Evolutionary conservation across 208 protist species (phyloP).

Genomic region (Trypanosoma grayi): DNA sequence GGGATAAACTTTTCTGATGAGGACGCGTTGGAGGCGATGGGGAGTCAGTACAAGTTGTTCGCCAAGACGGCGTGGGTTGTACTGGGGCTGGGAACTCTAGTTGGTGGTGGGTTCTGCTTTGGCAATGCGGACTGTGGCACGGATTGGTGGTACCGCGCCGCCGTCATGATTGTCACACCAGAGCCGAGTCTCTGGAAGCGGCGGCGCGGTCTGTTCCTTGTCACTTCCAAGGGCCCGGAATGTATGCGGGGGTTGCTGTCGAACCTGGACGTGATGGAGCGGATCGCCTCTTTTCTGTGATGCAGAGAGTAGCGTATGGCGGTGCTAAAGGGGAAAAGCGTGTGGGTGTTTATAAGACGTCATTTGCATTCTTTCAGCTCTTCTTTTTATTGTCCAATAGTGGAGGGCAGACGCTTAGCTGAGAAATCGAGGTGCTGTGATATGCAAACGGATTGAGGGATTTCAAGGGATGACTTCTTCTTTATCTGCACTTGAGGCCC

Average conservation of each 20-base stretch:
- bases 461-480: too few species aligned
- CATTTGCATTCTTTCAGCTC: too few species aligned
- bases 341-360: not conserved
- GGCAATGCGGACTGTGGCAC: conserved; percentile 14
- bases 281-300: conserved; percentile 9
- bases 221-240: not conserved
- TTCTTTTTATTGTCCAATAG: too few species aligned
- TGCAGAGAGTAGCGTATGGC: not conserved
- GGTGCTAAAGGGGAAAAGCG: not conserved
- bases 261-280: not conserved
- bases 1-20: not conserved
- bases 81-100: conserved; percentile 9
- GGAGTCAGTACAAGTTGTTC: conserved; percentile 2
- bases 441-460: too few species aligned
- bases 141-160: conserved; percentile 23
- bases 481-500: too few species aligned
- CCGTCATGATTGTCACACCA: conserved; percentile 9
- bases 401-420: too few species aligned
- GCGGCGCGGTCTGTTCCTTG: conserved; percentile 4
- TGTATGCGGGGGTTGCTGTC: not conserved
- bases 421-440: too few species aligned
- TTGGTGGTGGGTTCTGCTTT: conserved; percentile 14
- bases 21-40: not conserved
- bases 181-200: conserved; percentile 16
- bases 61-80: conserved; percentile 10